Conservation (phyloP, 345 rosid genomes). For the Heritiera littoralis region DNA sequence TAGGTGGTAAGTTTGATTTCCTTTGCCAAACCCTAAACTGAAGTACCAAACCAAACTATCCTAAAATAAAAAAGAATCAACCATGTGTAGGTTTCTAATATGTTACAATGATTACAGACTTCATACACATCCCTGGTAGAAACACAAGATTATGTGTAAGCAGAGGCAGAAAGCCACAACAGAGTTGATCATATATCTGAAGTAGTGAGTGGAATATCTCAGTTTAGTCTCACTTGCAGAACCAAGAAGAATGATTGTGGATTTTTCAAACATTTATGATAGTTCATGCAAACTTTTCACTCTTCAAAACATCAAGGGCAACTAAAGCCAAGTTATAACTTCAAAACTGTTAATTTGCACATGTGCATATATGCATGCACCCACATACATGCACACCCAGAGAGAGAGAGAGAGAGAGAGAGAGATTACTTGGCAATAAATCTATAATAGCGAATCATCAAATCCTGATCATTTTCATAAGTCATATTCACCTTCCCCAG, state of each 20-base stretch:
- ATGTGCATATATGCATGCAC: background rate
- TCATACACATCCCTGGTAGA: background rate
- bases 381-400: background rate
- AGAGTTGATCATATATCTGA: background rate
- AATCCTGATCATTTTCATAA: conserved; percentile 70
- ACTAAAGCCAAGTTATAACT: background rate
- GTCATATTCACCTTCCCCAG: conserved; percentile 71
- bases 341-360: background rate
- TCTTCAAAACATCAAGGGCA: background rate
- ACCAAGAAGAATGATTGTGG: conserved; percentile 8
- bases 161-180: background rate
- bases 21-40: conserved; percentile 1
- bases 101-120: background rate
- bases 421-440: conserved; percentile 64
- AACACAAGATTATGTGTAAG: background rate
- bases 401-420: conserved; percentile 14
- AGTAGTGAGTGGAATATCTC: background rate
- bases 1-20: background rate
- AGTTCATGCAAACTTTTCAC: background rate
- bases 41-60: background rate
- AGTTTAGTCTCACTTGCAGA: background rate
- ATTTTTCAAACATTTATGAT: background rate
- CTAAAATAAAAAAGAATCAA: background rate
- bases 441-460: conserved; percentile 73
- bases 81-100: background rate